Evolutionary conservation across 2,329 filamentous ascomycete genomes (phyloP), one percentile per base, ranked within the genome.

Genomic region (Parastagonospora avenae): DNA sequence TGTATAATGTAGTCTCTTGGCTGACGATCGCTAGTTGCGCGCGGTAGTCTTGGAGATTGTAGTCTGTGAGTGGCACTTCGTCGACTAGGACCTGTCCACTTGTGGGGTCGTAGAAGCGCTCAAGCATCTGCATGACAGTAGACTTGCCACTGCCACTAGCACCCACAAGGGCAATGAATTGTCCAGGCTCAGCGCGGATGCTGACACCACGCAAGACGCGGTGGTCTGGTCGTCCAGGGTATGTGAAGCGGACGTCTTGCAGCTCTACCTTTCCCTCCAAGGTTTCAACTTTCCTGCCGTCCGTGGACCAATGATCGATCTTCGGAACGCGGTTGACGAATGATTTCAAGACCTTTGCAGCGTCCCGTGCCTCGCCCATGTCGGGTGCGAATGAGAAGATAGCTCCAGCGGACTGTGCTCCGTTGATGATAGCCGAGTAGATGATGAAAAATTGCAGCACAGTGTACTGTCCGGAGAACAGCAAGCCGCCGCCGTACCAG

Each of bases 331-430:
- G 85, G 67, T 97, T 92, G 62, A 96, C 92, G 12, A 99, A 81
- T 1, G 79, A 85, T 76, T 94, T 93, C 54, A 97, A 83, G 57
- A 92, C 84, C 30, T 82, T 81, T 0, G 92, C 91, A 1, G 93
- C 90, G 49, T 92, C 88, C 19, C 97, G 80, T 0, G 93, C 93
- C 76, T 97, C 97, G 62, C 92, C 90, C 92, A 97, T 97, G 61
- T 97, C 93, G 0, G 93, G 92, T 0, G 93, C 91, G 67, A 97
- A 97, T 0, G 89, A 91, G 77, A 97, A 97, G 63, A 97, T 88
- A 1, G 88, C 90, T 10, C 93, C 94, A 2, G 93, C 93, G 1
- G 91, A 93, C 73, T 97, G 93, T 0, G 92, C 89, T 47, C 92
- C 91, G 66, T 96, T 97, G 65, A 97, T 89, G 63, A 97, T 84